These are phyloP conservation scores for Colletotrichum sp. DNA, from an alignment of 2,329 filamentous ascomycete species.

Conservation along the genomic window DNA sequence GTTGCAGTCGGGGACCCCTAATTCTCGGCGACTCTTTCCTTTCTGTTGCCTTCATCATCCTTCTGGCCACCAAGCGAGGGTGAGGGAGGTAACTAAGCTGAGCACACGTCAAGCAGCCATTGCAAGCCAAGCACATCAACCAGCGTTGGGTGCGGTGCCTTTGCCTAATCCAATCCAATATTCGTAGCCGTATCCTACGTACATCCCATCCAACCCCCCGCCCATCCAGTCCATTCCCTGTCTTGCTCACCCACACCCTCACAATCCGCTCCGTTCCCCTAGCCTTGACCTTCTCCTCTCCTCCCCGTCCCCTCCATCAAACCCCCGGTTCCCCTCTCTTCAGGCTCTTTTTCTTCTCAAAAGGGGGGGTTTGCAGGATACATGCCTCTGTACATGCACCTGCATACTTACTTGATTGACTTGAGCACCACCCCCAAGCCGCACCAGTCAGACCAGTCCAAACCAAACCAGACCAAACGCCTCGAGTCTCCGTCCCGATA, in stretches of 20 bases:
- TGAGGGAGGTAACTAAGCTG: neutral
- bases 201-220: neutral
- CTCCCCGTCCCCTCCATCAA: neutral
- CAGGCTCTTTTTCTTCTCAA: neutral
- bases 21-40: neutral
- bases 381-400: neutral
- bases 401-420: neutral
- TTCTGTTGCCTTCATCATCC: neutral
- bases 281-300: neutral
- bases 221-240: slow-evolving; percentile 6
- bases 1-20: neutral
- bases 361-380: neutral
- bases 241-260: neutral
- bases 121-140: neutral
- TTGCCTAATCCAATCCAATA: neutral
- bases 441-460: neutral
- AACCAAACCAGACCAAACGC: slow-evolving; percentile 1
- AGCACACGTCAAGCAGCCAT: neutral
- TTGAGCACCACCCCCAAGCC: neutral
- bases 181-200: neutral
- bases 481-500: slow-evolving; percentile 9
- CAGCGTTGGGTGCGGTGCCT: neutral
- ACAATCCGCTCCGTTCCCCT: neutral
- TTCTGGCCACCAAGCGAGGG: neutral
- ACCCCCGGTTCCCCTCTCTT: neutral